Conservation (phyloP, 176 grass and related monocot species). For the Eragrostis curvula region DNA sequence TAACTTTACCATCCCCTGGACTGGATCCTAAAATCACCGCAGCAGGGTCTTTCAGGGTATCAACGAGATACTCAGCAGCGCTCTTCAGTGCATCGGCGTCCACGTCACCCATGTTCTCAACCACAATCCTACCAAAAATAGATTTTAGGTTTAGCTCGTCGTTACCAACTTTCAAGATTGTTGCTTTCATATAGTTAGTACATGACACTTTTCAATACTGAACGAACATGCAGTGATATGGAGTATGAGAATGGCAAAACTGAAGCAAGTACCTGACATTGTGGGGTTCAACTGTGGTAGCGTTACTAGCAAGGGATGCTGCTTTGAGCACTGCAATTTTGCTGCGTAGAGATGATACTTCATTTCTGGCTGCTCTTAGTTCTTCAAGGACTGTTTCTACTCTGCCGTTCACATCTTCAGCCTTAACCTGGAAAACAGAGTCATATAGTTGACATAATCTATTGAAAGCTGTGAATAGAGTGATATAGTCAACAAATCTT, state of each 20-base stretch:
- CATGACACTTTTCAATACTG: neutral
- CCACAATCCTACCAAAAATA: conserved; percentile 55
- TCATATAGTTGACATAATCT: neutral
- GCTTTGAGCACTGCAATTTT: conserved; percentile 94
- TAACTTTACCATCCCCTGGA: conserved; percentile 88
- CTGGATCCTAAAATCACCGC: conserved; percentile 83
- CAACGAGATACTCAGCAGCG: conserved; percentile 75
- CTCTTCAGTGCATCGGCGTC: conserved; percentile 85
- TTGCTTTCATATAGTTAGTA: neutral
- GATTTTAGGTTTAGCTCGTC: conserved; percentile 16
- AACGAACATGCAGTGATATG: neutral
- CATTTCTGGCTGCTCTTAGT: conserved; percentile 78
- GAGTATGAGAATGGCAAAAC: neutral
- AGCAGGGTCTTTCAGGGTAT: conserved; percentile 77
- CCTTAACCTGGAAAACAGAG: conserved; percentile 72
- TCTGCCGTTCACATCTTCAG: conserved; percentile 85
- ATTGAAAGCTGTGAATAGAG: neutral
- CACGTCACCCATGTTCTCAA: conserved; percentile 89
- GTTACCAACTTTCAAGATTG: conserved; percentile 4
- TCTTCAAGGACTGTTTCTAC: conserved; percentile 85
- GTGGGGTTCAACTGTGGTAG: conserved; percentile 49
- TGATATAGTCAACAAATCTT: neutral
- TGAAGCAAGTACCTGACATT: conserved; percentile 69
- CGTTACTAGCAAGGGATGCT: conserved; percentile 60
- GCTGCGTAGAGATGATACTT: conserved; percentile 76